Evolutionary conservation across 352 stramenopile species (phyloP).

Genomic region (Phytophthora sansomeana): DNA sequence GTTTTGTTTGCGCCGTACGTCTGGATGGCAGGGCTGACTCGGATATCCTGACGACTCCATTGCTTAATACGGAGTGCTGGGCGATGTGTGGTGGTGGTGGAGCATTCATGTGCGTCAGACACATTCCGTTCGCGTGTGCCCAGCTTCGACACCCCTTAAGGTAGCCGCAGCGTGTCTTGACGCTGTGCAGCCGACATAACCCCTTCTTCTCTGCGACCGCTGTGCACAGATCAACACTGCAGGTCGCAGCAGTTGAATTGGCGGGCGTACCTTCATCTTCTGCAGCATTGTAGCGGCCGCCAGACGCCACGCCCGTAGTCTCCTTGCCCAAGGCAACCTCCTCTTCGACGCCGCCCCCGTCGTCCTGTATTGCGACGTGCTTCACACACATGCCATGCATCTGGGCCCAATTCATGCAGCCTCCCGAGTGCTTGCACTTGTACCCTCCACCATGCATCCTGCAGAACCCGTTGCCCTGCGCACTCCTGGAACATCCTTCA

Average conservation of each 20-base stretch:
- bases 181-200: constrained; percentile 9
- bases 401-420: constrained; percentile 12
- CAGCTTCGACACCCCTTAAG: constrained; percentile 3
- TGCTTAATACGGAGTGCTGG: background rate
- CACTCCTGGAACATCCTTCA: background rate
- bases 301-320: background rate
- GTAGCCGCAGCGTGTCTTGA: constrained; percentile 8
- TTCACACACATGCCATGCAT: constrained; percentile 1
- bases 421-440: constrained; percentile 6
- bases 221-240: background rate
- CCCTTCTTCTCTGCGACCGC: background rate
- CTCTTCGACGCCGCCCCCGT: too few species aligned
- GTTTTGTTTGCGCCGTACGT: background rate
- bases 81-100: background rate
- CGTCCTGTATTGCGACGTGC: background rate
- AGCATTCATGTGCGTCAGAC: constrained; percentile 3
- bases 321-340: too few species aligned
- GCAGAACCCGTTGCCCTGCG: background rate
- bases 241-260: background rate
- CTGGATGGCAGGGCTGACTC: background rate
- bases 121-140: constrained; percentile 1
- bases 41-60: background rate
- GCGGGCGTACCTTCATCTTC: background rate
- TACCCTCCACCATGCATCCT: constrained; percentile 2
- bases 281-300: background rate